phyloP scores from a whole-genome alignment of 495 filamentous ascomycete species.

The Aspergillus heteromorphus region DNA sequence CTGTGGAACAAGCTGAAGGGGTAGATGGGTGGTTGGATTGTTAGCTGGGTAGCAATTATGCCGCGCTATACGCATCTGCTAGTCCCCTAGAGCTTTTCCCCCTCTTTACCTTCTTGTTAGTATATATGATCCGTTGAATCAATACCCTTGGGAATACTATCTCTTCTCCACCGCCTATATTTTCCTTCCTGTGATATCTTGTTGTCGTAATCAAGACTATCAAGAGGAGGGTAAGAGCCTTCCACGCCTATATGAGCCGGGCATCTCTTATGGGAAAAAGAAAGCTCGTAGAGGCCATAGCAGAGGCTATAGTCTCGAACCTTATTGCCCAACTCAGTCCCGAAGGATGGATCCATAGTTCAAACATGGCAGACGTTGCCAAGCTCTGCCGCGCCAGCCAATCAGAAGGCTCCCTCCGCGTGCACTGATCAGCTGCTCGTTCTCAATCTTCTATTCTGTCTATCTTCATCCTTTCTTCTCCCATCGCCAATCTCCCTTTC shows the following conservation, averaged over 20 bases:
- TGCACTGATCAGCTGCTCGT: neutral
- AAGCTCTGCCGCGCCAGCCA: neutral
- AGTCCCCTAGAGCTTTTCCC: too few species aligned
- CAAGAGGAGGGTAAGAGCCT: neutral
- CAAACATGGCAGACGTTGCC: too few species aligned
- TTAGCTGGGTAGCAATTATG: neutral
- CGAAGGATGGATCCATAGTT: too few species aligned
- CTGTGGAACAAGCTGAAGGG: constrained; percentile 45
- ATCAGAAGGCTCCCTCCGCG: neutral
- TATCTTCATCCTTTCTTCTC: neutral
- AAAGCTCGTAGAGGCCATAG: too few species aligned
- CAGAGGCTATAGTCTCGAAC: too few species aligned
- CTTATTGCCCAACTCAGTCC: too few species aligned
- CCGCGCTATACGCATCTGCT: neutral
- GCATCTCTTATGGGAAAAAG: neutral
- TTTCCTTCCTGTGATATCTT: too few species aligned
- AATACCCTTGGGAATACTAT: too few species aligned
- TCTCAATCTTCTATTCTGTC: neutral
- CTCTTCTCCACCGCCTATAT: too few species aligned
- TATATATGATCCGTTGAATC: too few species aligned
- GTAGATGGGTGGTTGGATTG: neutral
- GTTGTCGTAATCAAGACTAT: too few species aligned
- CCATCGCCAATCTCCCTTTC: neutral
- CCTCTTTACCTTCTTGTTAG: too few species aligned
- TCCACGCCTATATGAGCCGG: neutral